These are phyloP conservation scores for Penicillium fimorum DNA, from an alignment of 495 filamentous ascomycete genomes.

Conservation along the genomic window DNA sequence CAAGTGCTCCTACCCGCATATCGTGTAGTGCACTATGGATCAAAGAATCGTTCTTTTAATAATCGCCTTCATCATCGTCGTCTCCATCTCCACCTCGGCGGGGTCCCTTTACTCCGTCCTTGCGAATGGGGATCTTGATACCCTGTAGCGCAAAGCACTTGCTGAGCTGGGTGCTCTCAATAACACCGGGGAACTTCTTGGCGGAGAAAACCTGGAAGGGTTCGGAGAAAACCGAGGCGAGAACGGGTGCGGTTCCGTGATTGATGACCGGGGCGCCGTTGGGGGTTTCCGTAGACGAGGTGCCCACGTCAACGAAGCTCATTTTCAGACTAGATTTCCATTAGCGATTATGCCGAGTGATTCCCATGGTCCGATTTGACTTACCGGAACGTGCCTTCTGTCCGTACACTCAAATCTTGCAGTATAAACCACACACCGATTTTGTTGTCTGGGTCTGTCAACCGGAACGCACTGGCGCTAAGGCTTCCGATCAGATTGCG, in stretches of 20 bases:
- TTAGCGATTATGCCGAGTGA: conserved; percentile 3
- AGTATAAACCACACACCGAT: conserved; percentile 96
- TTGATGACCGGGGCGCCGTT: conserved; percentile 59
- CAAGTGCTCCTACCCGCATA: background rate
- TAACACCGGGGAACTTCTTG: conserved; percentile 97
- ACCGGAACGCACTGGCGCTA: conserved; percentile 82
- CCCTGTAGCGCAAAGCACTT: conserved; percentile 93
- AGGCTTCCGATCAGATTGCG: conserved; percentile 93
- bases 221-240: conserved; percentile 85
- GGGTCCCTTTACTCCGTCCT: conserved; percentile 68
- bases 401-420: conserved; percentile 91
- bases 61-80: conserved; percentile 45
- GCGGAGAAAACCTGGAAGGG: conserved; percentile 92
- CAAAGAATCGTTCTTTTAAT: conserved; percentile 17
- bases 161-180: conserved; percentile 89
- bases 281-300: conserved; percentile 30
- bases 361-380: conserved; percentile 16
- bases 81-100: conserved; percentile 64
- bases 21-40: background rate
- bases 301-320: conserved; percentile 84
- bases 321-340: conserved; percentile 56
- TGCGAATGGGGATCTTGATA: conserved; percentile 94
- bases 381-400: conserved; percentile 88
- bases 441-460: conserved; percentile 78
- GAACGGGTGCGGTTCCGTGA: conserved; percentile 74